Evolutionary conservation across 1,139 yeast species (phyloP).

Genomic region (Meyerozyma elateridarum): DNA sequence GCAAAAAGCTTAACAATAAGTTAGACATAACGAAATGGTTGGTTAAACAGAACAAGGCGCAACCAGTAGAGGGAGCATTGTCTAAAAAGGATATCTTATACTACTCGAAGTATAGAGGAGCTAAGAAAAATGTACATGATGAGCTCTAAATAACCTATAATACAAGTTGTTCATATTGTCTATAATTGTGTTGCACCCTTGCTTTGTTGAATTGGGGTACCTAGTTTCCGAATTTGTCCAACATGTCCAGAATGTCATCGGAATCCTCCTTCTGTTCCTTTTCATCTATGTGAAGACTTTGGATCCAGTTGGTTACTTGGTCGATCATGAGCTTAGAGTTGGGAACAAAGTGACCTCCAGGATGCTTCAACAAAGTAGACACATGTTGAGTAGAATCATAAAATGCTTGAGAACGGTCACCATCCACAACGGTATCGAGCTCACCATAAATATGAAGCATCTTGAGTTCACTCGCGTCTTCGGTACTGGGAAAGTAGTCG

Average conservation of each 20-base stretch:
- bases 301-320: slow-evolving; percentile 56
- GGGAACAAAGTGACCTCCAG: slow-evolving; percentile 88
- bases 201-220: too few species aligned
- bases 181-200: slow-evolving; percentile 1
- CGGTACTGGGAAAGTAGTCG: slow-evolving; percentile 24
- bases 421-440: slow-evolving; percentile 84
- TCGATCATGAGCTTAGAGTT: slow-evolving; percentile 58
- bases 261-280: slow-evolving; percentile 11
- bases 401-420: slow-evolving; percentile 56
- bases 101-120: slow-evolving; percentile 24
- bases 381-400: slow-evolving; percentile 48
- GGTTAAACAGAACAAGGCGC: slow-evolving; percentile 19
- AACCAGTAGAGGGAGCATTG: slow-evolving; percentile 37
- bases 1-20: slow-evolving; percentile 27
- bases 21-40: slow-evolving; percentile 33
- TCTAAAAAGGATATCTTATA: slow-evolving; percentile 32
- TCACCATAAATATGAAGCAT: slow-evolving; percentile 80
- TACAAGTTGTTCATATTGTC: too few species aligned
- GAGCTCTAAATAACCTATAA: too few species aligned
- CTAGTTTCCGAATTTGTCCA: slow-evolving; percentile 1
- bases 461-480: slow-evolving; percentile 20
- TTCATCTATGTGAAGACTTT: slow-evolving; percentile 11
- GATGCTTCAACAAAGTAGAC: slow-evolving; percentile 56
- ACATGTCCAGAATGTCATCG: slow-evolving; percentile 8
- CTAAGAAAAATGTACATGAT: slow-evolving; percentile 14